Conservation (phyloP, 192 early-diverging fungal species). For the Coemansia sp. region DNA sequence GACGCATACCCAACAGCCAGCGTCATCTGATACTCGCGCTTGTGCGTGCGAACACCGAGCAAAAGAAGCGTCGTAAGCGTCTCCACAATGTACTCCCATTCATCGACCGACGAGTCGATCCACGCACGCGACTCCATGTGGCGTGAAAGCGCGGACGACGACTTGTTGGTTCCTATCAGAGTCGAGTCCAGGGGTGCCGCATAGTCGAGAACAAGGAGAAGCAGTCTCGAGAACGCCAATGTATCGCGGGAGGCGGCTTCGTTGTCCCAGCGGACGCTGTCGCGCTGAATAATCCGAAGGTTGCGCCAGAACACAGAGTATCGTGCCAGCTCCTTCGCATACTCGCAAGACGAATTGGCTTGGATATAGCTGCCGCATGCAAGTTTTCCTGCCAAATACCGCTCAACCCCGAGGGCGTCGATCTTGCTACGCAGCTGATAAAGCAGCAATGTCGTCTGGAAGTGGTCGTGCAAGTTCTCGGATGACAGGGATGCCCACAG, state of each 20-base stretch:
- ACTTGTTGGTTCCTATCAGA: slow-evolving; percentile 12
- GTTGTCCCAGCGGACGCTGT: background rate
- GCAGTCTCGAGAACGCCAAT: slow-evolving; percentile 65
- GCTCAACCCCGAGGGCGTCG: slow-evolving; percentile 32
- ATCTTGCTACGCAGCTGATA: slow-evolving; percentile 56
- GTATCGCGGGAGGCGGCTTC: slow-evolving; percentile 11
- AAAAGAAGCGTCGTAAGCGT: slow-evolving; percentile 38
- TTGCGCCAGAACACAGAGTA: slow-evolving; percentile 43
- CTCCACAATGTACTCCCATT: slow-evolving; percentile 32
- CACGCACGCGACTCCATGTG: slow-evolving; percentile 40
- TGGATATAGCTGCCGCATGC: background rate
- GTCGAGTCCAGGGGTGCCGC: slow-evolving; percentile 13
- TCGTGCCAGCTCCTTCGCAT: slow-evolving; percentile 22
- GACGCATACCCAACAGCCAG: slow-evolving; percentile 23
- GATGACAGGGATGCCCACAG: slow-evolving; percentile 71
- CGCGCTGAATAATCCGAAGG: slow-evolving; percentile 24
- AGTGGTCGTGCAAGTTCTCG: slow-evolving; percentile 57
- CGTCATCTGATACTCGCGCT: slow-evolving; percentile 3
- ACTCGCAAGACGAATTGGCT: background rate
- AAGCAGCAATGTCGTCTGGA: slow-evolving; percentile 63
- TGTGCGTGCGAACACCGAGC: slow-evolving; percentile 24
- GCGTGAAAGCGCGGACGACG: slow-evolving; percentile 5
- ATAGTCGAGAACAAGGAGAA: slow-evolving; percentile 77
- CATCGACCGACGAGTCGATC: slow-evolving; percentile 24
- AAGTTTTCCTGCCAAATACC: slow-evolving; percentile 28